Conservation (phyloP, 1,284 basidiomycete species). For the Wallemia ichthyophaga region DNA sequence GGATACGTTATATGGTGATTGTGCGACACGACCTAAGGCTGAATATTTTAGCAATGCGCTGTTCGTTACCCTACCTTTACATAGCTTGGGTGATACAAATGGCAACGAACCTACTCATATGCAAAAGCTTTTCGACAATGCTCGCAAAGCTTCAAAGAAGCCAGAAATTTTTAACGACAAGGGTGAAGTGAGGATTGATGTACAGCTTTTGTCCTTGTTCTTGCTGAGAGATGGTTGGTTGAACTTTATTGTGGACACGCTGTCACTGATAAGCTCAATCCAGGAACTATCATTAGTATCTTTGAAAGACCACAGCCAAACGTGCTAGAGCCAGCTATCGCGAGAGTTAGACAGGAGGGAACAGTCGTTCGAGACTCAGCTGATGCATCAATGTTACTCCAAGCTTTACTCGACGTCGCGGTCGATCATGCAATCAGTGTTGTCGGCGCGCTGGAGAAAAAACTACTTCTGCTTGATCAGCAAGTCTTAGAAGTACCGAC, state of each 20-base stretch:
- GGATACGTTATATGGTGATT: background rate
- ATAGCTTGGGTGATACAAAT: background rate
- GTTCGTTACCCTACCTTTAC: background rate
- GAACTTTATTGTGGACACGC: too few relatives aligned
- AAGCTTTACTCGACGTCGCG: slow-evolving; percentile 7
- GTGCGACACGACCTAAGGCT: background rate
- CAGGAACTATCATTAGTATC: slow-evolving; percentile 7
- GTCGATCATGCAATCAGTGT: slow-evolving; percentile 6
- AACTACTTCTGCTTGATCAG: slow-evolving; percentile 6
- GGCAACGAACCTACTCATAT: background rate
- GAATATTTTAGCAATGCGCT: background rate
- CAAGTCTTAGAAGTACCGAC: slow-evolving; percentile 6
- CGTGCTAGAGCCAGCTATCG: slow-evolving; percentile 2
- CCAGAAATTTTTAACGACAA: background rate
- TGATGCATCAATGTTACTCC: slow-evolving; percentile 7
- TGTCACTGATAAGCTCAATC: background rate
- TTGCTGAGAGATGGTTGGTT: slow-evolving; percentile 3
- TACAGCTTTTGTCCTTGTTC: slow-evolving; percentile 4
- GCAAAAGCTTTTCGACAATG: background rate
- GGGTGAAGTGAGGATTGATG: slow-evolving; percentile 2
- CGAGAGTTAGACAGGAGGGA: slow-evolving; percentile 4
- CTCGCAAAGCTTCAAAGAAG: background rate
- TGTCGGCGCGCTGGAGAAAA: slow-evolving; percentile 4
- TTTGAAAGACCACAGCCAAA: slow-evolving; percentile 4
- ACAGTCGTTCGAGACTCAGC: slow-evolving; percentile 5